Conservation (phyloP, 345 rosid genomes). For the Iberis pinnata region DNA sequence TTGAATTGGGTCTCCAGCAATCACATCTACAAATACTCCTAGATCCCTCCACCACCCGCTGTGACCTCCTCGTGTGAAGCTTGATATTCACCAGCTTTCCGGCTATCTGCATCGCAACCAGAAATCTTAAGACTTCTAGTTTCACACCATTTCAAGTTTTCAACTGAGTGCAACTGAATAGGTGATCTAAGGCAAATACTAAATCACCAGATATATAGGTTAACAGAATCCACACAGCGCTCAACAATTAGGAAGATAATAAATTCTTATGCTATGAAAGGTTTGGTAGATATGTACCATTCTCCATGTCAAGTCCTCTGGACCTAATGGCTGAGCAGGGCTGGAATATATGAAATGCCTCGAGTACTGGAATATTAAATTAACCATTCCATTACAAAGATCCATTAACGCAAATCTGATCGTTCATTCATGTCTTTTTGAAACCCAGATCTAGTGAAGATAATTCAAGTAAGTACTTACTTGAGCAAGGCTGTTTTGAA, state of each 20-base stretch:
- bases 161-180: background rate
- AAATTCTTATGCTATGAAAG: no score
- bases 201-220: background rate
- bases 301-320: conserved; percentile 87
- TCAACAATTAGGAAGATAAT: background rate
- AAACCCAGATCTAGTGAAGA: background rate
- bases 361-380: conserved; percentile 42
- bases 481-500: conserved; percentile 56
- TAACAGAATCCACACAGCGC: no score
- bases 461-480: conserved; percentile 30
- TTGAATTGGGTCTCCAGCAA: conserved; percentile 47
- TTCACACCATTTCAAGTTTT: background rate
- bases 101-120: conserved; percentile 42
- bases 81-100: conserved; percentile 71
- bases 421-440: background rate
- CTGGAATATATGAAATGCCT: conserved; percentile 72
- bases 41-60: conserved; percentile 56
- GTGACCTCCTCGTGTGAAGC: conserved; percentile 66
- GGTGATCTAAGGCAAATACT: background rate
- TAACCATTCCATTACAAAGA: background rate
- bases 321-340: conserved; percentile 83
- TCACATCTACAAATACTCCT: conserved; percentile 63
- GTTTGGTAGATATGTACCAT: conserved; percentile 65
- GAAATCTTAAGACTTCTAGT: background rate
- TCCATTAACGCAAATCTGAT: no score